These are phyloP conservation scores for Pilaira anomala DNA, from an alignment of 192 early-diverging fungal genomes.

Conservation along the genomic window DNA sequence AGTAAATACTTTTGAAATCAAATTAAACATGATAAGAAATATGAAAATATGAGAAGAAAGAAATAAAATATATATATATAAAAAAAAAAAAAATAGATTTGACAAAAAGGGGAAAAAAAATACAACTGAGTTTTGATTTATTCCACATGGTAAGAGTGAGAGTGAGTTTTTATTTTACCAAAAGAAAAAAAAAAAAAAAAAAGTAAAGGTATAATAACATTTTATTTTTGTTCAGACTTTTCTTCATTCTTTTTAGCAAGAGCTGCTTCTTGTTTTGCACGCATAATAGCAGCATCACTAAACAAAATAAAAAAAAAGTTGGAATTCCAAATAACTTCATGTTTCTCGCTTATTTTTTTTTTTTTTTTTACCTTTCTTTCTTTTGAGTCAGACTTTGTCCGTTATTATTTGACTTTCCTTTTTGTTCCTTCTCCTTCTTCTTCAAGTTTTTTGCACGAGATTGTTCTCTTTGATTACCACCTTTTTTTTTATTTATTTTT, in stretches of 20 bases:
- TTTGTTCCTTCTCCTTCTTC: conserved; percentile 35
- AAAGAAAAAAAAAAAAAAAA: not conserved
- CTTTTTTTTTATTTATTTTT: conserved; percentile 25
- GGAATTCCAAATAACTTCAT: conserved; percentile 3
- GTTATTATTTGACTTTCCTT: conserved; percentile 29
- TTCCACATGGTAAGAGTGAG: too few species aligned
- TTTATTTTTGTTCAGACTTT: conserved; percentile 15
- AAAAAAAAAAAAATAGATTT: not conserved
- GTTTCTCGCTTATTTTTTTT: not conserved
- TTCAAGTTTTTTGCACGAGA: conserved; percentile 47
- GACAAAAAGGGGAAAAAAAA: too few species aligned
- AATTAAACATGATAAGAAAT: not conserved
- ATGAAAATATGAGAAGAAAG: too few species aligned
- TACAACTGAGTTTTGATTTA: too few species aligned
- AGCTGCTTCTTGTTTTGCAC: conserved; percentile 45
- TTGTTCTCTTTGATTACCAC: conserved; percentile 53
- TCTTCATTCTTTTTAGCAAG: conserved; percentile 28
- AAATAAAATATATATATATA: not conserved
- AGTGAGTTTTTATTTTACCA: too few species aligned
- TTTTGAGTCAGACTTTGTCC: conserved; percentile 38
- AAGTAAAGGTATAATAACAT: not conserved
- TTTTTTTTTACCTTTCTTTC: conserved; percentile 41
- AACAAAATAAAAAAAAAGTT: not conserved
- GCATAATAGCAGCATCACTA: conserved; percentile 55
- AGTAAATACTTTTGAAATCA: not conserved